Base-by-base conservation (phyloP, 305 asterid genomes). In the Solanum aculeatissimum region DNA sequence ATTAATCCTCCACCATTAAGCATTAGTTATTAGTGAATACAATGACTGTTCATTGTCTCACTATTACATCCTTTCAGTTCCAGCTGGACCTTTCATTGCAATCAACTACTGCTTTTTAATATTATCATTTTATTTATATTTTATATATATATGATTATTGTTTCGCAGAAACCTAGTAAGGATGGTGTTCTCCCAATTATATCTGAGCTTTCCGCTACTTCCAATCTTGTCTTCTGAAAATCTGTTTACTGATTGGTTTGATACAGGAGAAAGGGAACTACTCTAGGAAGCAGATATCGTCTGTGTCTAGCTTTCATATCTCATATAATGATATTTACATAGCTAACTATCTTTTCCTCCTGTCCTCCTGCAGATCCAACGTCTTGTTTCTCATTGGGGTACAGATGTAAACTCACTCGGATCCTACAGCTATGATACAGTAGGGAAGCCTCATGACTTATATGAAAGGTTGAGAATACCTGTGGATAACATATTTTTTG, bases 311-410 rank as follows among this genome's bases (percentile, higher is more conserved):
- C 69, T 85, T 54, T 29, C 40, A 27, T 51, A 6, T 53, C 62
- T 53, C 62, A 38, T 4, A 6, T 69, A 10, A 43, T 35, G 29
- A 27, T 25, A n/a, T 2, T 47, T 11, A 57, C 7, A 19, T 38
- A 15, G 60, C 43, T 60, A 9, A 40, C 70, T 35, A 49, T 78
- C 66, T 23, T 58, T 25, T 51, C 40, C 35, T 35, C 74, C 23
- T 80, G 58, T 53, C 70, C 49, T 29, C n/a, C 23, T 90, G 93
- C 97, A 97, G 99, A 89, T 94, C 75, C 97, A 95, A 77, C 90
- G 89, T 90, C 95, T 97, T 63, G 98, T 95, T 71, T 97, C 99
- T 16, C 98, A 92, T 60, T 97, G 98, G 99, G 98, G 98, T 63
- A 90, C 94, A 0, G 98, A 97, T 74, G 63, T 66, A 60, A 93